Base-by-base conservation (phyloP, 2,329 filamentous ascomycete species). In the Alternaria tenuissima region DNA sequence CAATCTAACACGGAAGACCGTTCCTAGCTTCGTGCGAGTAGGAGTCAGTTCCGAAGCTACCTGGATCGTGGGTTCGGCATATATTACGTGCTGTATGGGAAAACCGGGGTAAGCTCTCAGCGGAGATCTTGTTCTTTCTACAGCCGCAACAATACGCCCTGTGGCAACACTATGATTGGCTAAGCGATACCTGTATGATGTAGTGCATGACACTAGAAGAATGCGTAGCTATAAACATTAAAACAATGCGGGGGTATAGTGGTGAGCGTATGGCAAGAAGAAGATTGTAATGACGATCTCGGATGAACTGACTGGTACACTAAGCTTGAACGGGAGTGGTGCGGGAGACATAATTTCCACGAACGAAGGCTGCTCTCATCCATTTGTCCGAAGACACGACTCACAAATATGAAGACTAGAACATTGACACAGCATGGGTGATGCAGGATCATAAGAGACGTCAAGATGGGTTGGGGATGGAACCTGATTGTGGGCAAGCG, bases 341-440 rank as follows among this genome's bases (percentile, higher is more conserved):
- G 46, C 46, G 14, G 32, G 18, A 49, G 5, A 49, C 46, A 36
- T 38, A 49, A 49, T 36, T 34, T 49, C 46, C 46, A 49, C 20
- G 32, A 49, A 49, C 20, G 46, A 49, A 26, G 18, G 30, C 46
- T 49, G 32, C 0, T 49, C 46, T 7, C 7, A 14, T 49, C 46
- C 46, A 36, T 49, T 18, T 12, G 46, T 38, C 30, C 46, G 46
- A 49, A 0, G 2, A 36, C 3, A 49, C 5, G 14, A 11, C 5
- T 49, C 1, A 18, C 3, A 36, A 14, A 4, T 36, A 3, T 12
- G 14, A 36, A 36, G 12, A 36, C 11, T 16, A 6, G 14, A 16
- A 36, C 0, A 6, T 7, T 36, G 32, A 36, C 1, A 36, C 14
- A 14, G 14, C 32, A 36, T 6, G 32, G 32, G 4, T 5, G 32